Conservation (phyloP, 1,139 yeast genomes). For the Taphrina flavorubra region DNA sequence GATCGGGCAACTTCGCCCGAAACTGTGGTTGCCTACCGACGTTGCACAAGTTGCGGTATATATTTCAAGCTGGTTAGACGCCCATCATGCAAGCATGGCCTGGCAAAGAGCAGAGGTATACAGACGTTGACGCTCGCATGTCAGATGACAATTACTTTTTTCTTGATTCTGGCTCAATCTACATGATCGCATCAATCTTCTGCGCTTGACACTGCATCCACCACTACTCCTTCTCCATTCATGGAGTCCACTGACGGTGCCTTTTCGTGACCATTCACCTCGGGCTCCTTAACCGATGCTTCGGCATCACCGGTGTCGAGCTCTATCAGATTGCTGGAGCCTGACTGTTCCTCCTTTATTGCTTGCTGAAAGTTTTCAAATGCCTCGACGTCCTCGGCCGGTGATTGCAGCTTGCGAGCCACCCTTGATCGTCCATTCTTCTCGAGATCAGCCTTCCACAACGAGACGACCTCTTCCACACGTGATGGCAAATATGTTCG, state of each 20-base stretch:
- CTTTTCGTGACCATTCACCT: constrained; percentile 4
- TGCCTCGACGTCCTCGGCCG: constrained; percentile 15
- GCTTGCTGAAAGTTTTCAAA: constrained; percentile 21
- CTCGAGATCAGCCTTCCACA: constrained; percentile 25
- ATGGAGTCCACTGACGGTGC: neutral
- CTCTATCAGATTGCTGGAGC: constrained; percentile 14
- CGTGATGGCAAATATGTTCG: constrained; percentile 61
- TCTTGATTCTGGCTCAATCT: neutral
- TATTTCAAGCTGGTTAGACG: no score
- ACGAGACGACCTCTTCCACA: constrained; percentile 7
- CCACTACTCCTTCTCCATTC: constrained; percentile 17
- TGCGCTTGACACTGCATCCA: constrained; percentile 6
- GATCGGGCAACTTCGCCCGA: neutral
- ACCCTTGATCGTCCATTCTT: constrained; percentile 14
- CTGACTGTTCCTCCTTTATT: constrained; percentile 10
- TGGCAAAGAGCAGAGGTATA: no score
- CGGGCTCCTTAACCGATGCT: neutral
- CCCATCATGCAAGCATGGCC: no score
- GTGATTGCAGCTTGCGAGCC: constrained; percentile 15
- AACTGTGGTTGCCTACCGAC: neutral
- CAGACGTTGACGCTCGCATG: no score
- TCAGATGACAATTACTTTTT: neutral
- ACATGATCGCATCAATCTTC: constrained; percentile 9
- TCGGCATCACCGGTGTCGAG: constrained; percentile 12
- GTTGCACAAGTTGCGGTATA: no score